Evolutionary conservation across 305 asterid genomes (phyloP).

Genomic region (Fraxinus ornus): DNA sequence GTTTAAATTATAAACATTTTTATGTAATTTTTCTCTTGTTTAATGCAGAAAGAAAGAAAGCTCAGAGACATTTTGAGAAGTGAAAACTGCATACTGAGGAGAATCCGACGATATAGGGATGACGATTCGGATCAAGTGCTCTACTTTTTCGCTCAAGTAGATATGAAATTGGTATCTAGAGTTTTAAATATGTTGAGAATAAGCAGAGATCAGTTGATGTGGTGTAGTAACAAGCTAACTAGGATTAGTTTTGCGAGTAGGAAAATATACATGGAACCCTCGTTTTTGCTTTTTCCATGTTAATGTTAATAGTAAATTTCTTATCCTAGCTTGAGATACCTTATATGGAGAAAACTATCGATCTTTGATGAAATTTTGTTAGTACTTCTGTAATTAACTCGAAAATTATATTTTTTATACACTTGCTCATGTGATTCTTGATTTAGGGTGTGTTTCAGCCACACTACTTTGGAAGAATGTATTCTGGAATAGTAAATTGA

Average conservation of each 20-base stretch:
- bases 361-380: neutral
- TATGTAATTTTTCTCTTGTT: neutral
- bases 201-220: conserved; percentile 63
- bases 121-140: conserved; percentile 75
- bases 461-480: too few relatives aligned
- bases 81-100: conserved; percentile 68
- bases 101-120: conserved; percentile 44
- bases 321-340: neutral
- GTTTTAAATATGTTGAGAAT: conserved; percentile 72
- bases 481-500: too few relatives aligned
- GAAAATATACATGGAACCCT: conserved; percentile 63
- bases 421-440: neutral
- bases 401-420: neutral
- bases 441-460: too few relatives aligned
- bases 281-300: conserved; percentile 87
- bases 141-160: conserved; percentile 75
- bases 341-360: neutral
- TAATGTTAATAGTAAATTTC: conserved; percentile 18
- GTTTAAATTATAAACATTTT: neutral
- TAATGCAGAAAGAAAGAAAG: conserved; percentile 82
- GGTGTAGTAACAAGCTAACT: conserved; percentile 77
- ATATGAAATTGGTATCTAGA: conserved; percentile 75
- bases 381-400: neutral
- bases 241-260: conserved; percentile 66
- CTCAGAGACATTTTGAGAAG: conserved; percentile 64